Base-by-base conservation (phyloP, 2,329 filamentous ascomycete species). In the Cytospora leucostoma region DNA sequence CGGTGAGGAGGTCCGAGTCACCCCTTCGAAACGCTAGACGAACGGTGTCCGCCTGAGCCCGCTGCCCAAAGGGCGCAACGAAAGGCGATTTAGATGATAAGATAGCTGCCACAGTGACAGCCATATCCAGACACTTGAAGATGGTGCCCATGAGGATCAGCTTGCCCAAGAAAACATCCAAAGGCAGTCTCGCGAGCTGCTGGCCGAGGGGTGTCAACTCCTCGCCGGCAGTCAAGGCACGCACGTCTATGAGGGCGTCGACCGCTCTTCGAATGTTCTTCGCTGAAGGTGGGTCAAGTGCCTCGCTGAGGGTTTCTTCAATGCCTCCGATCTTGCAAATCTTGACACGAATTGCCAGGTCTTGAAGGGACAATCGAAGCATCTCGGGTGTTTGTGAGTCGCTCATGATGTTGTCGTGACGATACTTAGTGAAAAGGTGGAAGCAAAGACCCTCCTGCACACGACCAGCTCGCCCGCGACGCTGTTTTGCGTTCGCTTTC, bases 381-480 rank as follows among this genome's bases (percentile, higher is more conserved):
- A 99, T 96, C 75, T 99, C 95, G 0, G 95, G 96, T 0, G 92
- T 97, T 77, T 98, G 95, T 72, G 97, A 92, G 66, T 96, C 93
- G 57, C 88, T 88, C 84, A 98, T 92, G 70, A 90, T 74, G 63
- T 86, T 86, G 72, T 98, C 93, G 72, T 97, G 92, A 8, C 94
- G 87, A 70, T 93, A 85, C 70, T 89, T 95, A 1, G 95, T 97
- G 73, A 98, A 97, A 65, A 99, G 81, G 72, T 99, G 95, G 76
- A 97, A 98, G 76, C 95, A 98, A 0, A 98, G 80, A 8, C 95
- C 95, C 70, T 96, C 88, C 74, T 97, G 94, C 1, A 99, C 95
- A 84, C 95, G 91, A 47, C 95, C 95, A 61, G 95, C 95, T 80
- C 95, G 88, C 64, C 95, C 95, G 67, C 94, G 88, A 64, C 95